These are phyloP conservation scores for Ilex asprella DNA, from an alignment of 257 asterid genomes.

Conservation along the genomic window DNA sequence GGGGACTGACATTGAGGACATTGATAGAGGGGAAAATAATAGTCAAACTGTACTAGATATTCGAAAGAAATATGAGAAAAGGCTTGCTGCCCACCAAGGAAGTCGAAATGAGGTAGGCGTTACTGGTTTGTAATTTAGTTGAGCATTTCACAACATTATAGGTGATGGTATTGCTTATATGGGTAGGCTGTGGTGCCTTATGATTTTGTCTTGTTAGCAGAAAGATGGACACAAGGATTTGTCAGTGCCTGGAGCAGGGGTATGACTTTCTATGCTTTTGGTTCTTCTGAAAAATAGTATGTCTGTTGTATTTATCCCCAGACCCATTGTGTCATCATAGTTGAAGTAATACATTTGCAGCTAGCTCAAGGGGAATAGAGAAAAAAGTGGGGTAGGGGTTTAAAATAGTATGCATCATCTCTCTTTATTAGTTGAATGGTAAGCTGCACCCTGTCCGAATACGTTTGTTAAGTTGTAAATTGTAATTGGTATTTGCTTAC, in stretches of 20 bases:
- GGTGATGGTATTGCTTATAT: not conserved
- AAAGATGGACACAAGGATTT: conserved; percentile 63
- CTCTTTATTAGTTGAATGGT: too few species aligned
- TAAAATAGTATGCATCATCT: too few species aligned
- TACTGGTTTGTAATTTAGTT: conserved; percentile 3
- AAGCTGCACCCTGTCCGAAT: too few species aligned
- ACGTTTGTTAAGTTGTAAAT: too few species aligned
- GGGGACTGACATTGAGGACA: conserved; percentile 53
- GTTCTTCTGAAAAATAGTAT: conserved; percentile 3
- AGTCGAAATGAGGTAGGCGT: conserved; percentile 56
- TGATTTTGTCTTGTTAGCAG: conserved; percentile 38
- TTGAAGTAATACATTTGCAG: too few species aligned
- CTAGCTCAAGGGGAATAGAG: too few species aligned
- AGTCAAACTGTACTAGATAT: conserved; percentile 73
- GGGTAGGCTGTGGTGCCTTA: conserved; percentile 13
- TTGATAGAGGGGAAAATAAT: conserved; percentile 45
- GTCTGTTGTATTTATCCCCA: not conserved
- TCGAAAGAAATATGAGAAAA: conserved; percentile 93
- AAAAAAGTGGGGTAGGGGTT: too few species aligned
- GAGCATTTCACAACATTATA: too few species aligned
- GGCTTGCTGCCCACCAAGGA: conserved; percentile 76
- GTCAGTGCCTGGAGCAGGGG: conserved; percentile 97
- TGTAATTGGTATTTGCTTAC: too few species aligned
- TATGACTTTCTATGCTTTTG: conserved; percentile 22
- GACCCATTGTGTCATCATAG: not conserved